These are phyloP conservation scores for Cystofilobasidium ferigula DNA, from an alignment of 768 basidiomycete genomes.

Conservation along the genomic window DNA sequence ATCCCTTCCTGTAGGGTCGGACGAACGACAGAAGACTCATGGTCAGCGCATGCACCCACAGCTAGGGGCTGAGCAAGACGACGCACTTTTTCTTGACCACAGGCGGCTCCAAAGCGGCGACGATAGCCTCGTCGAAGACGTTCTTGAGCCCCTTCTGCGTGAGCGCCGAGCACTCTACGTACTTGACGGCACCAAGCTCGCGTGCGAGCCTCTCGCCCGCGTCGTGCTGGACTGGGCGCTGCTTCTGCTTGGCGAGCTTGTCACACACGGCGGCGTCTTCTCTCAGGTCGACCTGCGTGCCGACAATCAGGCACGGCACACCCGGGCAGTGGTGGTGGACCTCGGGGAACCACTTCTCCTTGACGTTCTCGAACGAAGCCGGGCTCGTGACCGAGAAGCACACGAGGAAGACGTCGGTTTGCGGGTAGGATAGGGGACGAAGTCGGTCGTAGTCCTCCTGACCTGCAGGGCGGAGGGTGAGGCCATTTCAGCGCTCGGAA, in stretches of 20 bases:
- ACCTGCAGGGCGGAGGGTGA: slow-evolving; percentile 43
- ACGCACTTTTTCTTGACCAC: slow-evolving; percentile 60
- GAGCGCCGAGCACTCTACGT: slow-evolving; percentile 96
- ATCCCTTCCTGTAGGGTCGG: slow-evolving; percentile 23
- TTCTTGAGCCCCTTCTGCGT: slow-evolving; percentile 99
- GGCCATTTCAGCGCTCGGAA: too few relatives aligned
- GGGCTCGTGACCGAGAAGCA: slow-evolving; percentile 99
- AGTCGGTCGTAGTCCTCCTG: slow-evolving; percentile 99
- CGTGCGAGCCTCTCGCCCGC: slow-evolving; percentile 89
- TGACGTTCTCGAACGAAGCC: slow-evolving; percentile 98
- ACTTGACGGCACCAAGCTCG: slow-evolving; percentile 96
- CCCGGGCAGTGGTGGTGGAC: slow-evolving; percentile 99
- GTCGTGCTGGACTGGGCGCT: slow-evolving; percentile 76
- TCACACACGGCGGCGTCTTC: slow-evolving; percentile 87
- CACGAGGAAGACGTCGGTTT: slow-evolving; percentile 98
- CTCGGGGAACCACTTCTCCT: slow-evolving; percentile 99
- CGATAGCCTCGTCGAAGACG: slow-evolving; percentile 99
- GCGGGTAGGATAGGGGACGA: slow-evolving; percentile 96
- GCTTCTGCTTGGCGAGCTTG: slow-evolving; percentile 92
- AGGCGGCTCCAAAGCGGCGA: slow-evolving; percentile 95
- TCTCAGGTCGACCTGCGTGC: slow-evolving; percentile 93
- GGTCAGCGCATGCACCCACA: neutral
- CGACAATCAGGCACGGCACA: slow-evolving; percentile 96
- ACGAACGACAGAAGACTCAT: neutral
- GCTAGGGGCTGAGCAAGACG: neutral